phyloP scores from a whole-genome alignment of 1,139 yeast species.

The Candida tropicalis region DNA sequence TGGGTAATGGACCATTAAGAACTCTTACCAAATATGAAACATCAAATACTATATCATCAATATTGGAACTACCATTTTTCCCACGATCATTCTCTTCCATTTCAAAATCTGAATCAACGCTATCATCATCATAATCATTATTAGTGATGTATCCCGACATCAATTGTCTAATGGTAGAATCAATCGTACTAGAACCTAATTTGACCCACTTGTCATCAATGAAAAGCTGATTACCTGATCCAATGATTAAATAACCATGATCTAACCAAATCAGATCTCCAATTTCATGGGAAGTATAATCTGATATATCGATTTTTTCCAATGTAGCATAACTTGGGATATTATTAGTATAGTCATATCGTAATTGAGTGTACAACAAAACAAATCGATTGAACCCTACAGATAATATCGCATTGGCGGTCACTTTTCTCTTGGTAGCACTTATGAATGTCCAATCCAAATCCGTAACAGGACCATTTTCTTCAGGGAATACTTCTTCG shows the following conservation, averaged over 20 bases:
- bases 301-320: conserved; percentile 69
- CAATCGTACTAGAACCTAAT: conserved; percentile 34
- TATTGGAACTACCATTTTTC: background rate
- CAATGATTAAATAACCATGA: conserved; percentile 78
- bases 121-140: conserved; percentile 26
- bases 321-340: conserved; percentile 79
- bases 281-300: conserved; percentile 74
- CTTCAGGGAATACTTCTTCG: conserved; percentile 44
- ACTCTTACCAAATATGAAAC: conserved; percentile 65
- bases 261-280: conserved; percentile 90
- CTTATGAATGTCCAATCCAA: conserved; percentile 82
- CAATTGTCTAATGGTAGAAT: conserved; percentile 45
- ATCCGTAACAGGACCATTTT: conserved; percentile 49
- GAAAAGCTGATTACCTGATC: conserved; percentile 87
- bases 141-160: conserved; percentile 49
- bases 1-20: conserved; percentile 85
- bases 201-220: conserved; percentile 68
- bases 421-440: conserved; percentile 22
- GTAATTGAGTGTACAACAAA: conserved; percentile 72
- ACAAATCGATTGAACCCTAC: conserved; percentile 72
- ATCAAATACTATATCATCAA: conserved; percentile 30
- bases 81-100: background rate
- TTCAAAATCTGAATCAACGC: conserved; percentile 27
- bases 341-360: conserved; percentile 85
- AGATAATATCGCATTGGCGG: conserved; percentile 73